Evolutionary conservation across 1,139 yeast species (phyloP), one percentile per base, ranked within the genome.

Genomic region (Sugiyamaella neomexicana): DNA sequence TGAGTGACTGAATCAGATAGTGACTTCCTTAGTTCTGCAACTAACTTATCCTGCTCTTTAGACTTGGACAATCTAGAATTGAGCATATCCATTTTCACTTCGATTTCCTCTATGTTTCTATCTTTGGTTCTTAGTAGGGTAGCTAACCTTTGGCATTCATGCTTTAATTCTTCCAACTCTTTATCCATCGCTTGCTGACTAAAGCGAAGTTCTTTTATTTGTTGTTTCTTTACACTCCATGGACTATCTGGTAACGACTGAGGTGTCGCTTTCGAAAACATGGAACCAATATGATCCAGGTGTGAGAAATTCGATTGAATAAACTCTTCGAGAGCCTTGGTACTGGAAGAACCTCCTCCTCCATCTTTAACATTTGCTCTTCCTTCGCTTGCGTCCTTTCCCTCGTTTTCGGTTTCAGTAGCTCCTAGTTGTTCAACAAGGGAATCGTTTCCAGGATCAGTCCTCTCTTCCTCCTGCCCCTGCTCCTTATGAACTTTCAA

Each of bases 31-130:
- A 77, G 55, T 27, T 68, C 61, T 25, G 66, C 55, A 32, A 72
- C 67, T 32, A 63, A 67, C n/a, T 62, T 66, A 43, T 72, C 73
- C 23, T 69, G 72, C 10, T 67, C 65, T 54, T 70, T 69, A 13
- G 72, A 64, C 12, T 75, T 69, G 8, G 61, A 65, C 67, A 81
- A 70, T 61, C 75, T 78, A 20, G 73, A 72, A 58, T 76, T 78
- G 43, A 78, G 63, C 12, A 77, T 65, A 8, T 72, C 72, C 8
- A 79, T 68, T 56, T 77, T 80, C 56, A 79, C 71, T 37, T 74
- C 72, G 23, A 78, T 65, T 44, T 80, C 81, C 49, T 75, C 75
- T 10, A 80, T 68, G 15, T 65, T 58, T 45, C 67, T 67, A 45
- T 77, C 79, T 41, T 74, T 72, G 20, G 69, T 68, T 15, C 67